A percentile compares a stretch with the other conserved stretches of the same genome.
phyloP scores from a whole-genome alignment of 345 rosid species.

The Aurinia saxatilis region DNA sequence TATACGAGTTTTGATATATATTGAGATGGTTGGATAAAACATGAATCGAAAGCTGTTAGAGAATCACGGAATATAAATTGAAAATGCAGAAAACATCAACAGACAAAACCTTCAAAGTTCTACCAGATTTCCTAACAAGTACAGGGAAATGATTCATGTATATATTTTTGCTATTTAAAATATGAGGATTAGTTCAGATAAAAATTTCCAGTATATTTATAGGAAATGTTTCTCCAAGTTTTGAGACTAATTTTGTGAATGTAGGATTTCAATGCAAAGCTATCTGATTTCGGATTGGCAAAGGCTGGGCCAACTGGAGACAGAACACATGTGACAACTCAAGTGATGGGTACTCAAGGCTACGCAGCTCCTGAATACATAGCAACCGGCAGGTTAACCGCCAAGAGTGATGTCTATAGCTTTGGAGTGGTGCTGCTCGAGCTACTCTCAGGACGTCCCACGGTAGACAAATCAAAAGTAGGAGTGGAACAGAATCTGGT shows the following conservation, averaged over 20 bases:
- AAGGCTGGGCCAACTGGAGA: slow-evolving; percentile 98
- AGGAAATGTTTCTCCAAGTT: not conserved
- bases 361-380: slow-evolving; percentile 95
- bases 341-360: slow-evolving; percentile 81
- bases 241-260: not conserved
- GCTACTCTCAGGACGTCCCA: slow-evolving; percentile 52
- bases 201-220: too few relatives aligned
- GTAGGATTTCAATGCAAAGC: slow-evolving; percentile 77
- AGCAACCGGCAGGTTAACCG: slow-evolving; percentile 61
- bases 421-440: slow-evolving; percentile 68
- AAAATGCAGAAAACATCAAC: too few relatives aligned
- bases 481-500: slow-evolving; percentile 62
- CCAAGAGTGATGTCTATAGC: slow-evolving; percentile 65
- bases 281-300: slow-evolving; percentile 94
- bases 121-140: too few relatives aligned
- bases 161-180: too few relatives aligned
- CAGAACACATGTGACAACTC: slow-evolving; percentile 87
- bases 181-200: too few relatives aligned
- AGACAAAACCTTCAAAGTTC: too few relatives aligned
- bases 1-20: not conserved
- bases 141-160: too few relatives aligned
- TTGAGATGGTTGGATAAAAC: not conserved
- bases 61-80: too few relatives aligned
- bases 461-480: slow-evolving; percentile 39
- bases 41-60: not conserved